Conservation (phyloP, 331 rosid genomes). For the Dryas integrifolia region DNA sequence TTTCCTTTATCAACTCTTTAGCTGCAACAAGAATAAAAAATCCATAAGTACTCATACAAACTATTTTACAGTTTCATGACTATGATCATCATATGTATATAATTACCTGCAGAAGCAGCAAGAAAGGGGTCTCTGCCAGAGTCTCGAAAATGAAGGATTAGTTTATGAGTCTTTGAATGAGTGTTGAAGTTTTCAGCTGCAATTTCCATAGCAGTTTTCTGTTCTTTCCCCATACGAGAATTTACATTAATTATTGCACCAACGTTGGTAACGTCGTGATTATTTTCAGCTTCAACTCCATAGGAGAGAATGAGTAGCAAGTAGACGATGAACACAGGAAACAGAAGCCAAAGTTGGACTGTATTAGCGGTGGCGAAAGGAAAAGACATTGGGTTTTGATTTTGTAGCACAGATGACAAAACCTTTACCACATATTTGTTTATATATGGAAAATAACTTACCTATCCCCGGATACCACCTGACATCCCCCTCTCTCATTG, state of each 20-base stretch:
- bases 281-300: constrained; percentile 19
- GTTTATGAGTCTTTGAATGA: constrained; percentile 36
- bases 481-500: no score
- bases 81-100: not conserved
- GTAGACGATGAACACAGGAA: constrained; percentile 22
- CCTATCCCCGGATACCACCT: no score
- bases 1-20: constrained; percentile 36
- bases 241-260: constrained; percentile 43
- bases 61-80: not conserved
- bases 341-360: constrained; percentile 17
- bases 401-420: not conserved
- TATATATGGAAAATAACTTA: no score
- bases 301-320: constrained; percentile 19
- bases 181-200: constrained; percentile 48
- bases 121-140: constrained; percentile 34
- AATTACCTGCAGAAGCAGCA: constrained; percentile 46
- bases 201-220: constrained; percentile 52
- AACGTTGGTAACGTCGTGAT: constrained; percentile 27
- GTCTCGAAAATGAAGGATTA: constrained; percentile 43
- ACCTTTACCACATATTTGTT: not conserved
- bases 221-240: constrained; percentile 57
- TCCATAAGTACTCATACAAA: not conserved
- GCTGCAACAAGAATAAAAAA: constrained; percentile 29
- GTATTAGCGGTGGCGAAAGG: constrained; percentile 15
- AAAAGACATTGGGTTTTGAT: constrained; percentile 26